Base-by-base conservation (phyloP, 2,329 filamentous ascomycete species). In the Chalaropsis thielavioides region DNA sequence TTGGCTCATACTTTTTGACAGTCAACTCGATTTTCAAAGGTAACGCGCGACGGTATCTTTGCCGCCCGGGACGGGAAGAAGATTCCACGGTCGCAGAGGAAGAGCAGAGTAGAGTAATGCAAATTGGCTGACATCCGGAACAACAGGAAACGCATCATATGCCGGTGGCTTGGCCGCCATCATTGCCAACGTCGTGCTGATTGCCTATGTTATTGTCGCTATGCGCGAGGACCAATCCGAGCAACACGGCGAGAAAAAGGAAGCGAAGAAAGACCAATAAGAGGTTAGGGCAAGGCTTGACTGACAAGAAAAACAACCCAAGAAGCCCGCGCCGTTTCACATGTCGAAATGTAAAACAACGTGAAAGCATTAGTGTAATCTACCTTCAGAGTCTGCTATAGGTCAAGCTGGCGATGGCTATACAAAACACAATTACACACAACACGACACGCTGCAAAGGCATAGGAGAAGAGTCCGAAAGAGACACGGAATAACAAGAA, bases 121-220 rank as follows among this genome's bases (percentile, higher is more conserved):
- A 17, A 2, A 13, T 8, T 59, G 19, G 27, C 43, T 62, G 38
- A 54, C 46, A n/a, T 8, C 35, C 13, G 64, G 40, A 59, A 22
- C 11, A 4, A 24, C 60, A 95, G 92, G 91, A 69, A 96, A 96
- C 75, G 83, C 90, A 15, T 95, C 92, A 1, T 92, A 85, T 70
- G 90, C 92, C 2, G 94, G 92, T 15, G 91, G 84, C 0, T 78
- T 88, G 41, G 94, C 94, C 1, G 94, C 94, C 22, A 76, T 97
- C 62, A 85, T 95, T 74, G 94, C 94, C 13, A 99, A 99, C 71
- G 82, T 95, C 1, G 90, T 99, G 2, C 78, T 99, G 62, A 82
- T 97, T 66, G 85, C 82, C n/a, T 99, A 97, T 75, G 84, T 97
- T 54, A 77, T 96, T 65, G 90, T 96, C 22, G 94, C 94, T 3